phyloP scores from a whole-genome alignment of 2,329 filamentous ascomycete genomes.

The Verticillium dahliae region DNA sequence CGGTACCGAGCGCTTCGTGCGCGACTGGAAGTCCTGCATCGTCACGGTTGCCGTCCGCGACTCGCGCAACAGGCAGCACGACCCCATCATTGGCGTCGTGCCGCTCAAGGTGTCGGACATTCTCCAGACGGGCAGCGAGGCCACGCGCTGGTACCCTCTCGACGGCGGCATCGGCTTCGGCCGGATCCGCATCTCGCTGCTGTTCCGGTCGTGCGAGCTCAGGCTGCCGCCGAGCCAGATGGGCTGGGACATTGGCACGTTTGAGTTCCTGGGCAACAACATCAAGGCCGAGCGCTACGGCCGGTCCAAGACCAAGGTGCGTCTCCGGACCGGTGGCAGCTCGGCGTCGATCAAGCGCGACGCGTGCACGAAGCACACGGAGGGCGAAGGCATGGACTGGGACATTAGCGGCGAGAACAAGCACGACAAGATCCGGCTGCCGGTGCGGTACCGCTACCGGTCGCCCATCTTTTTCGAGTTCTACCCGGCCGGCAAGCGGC shows the following conservation, averaged over 20 bases:
- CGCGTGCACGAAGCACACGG: slow-evolving; percentile 51
- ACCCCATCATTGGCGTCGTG: slow-evolving; percentile 88
- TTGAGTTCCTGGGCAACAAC: slow-evolving; percentile 71
- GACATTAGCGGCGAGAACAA: slow-evolving; percentile 37
- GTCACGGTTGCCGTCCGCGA: slow-evolving; percentile 86
- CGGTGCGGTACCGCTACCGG: slow-evolving; percentile 84
- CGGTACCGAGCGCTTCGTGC: slow-evolving; percentile 85
- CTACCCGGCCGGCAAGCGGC: slow-evolving; percentile 60
- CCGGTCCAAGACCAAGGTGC: slow-evolving; percentile 66
- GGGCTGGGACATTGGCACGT: slow-evolving; percentile 93
- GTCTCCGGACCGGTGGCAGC: slow-evolving; percentile 78
- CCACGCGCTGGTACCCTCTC: slow-evolving; percentile 91
- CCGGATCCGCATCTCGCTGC: slow-evolving; percentile 76
- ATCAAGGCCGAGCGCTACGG: slow-evolving; percentile 60
- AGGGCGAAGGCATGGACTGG: slow-evolving; percentile 46
- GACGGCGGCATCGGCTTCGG: slow-evolving; percentile 93
- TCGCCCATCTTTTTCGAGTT: slow-evolving; percentile 89
- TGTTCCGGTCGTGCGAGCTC: slow-evolving; percentile 87
- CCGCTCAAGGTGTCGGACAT: slow-evolving; percentile 82
- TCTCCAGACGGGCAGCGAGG: slow-evolving; percentile 79
- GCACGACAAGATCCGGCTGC: slow-evolving; percentile 57
- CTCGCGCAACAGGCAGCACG: slow-evolving; percentile 82
- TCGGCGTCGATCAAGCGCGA: slow-evolving; percentile 62
- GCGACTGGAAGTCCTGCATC: slow-evolving; percentile 86
- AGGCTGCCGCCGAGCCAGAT: slow-evolving; percentile 77